Evolutionary conservation across 73 alveolate species (phyloP), one percentile per base, ranked within the genome.

Genomic region (Urostyla sp.): DNA sequence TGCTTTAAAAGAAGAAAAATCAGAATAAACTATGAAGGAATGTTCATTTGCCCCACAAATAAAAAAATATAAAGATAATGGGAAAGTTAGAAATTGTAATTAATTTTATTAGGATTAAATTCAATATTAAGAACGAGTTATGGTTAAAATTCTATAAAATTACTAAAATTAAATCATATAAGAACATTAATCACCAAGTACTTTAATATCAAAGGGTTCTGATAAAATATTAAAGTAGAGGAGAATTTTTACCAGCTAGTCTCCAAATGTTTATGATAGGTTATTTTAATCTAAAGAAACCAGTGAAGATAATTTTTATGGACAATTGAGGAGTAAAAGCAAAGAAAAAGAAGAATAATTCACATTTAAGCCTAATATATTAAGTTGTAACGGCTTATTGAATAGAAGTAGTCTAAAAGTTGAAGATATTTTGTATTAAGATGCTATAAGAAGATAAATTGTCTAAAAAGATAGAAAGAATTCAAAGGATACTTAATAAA

Each of bases 371-470:
- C 79, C 79, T 8, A 24, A 63, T 21, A 40, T 63, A 21, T 24
- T 63, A 3, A 63, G 60, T 63, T 30, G 30, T 6, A 38, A 21
- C 1, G 79, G 79, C 8, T 21, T 63, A 38, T 10, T 63, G 4
- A 60, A 63, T 23, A 63, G 79, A 63, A 60, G 44, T 10, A 13
- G 36, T 32, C 3, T 21, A 40, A 63, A 63, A 21, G 79, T 63
- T 10, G 79, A 63, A 40, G 79, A 63, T 40, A 63, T 63, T 43
- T 24, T 63, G 4, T 63, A 63, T 23, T 20, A 5, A 27, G 79
- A 63, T 63, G 79, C 79, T 13, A 3, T 63, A 5, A 63, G 79
- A 40, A 63, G 79, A 40, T 23, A 63, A 63, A 15, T n/a, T n/a
- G n/a, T n/a, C n/a, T n/a, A 40, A 40, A 36, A 63, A n/a, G 4